These are phyloP conservation scores for Coemansia sp. DNA, from an alignment of 192 early-diverging fungal species.

Conservation along the genomic window DNA sequence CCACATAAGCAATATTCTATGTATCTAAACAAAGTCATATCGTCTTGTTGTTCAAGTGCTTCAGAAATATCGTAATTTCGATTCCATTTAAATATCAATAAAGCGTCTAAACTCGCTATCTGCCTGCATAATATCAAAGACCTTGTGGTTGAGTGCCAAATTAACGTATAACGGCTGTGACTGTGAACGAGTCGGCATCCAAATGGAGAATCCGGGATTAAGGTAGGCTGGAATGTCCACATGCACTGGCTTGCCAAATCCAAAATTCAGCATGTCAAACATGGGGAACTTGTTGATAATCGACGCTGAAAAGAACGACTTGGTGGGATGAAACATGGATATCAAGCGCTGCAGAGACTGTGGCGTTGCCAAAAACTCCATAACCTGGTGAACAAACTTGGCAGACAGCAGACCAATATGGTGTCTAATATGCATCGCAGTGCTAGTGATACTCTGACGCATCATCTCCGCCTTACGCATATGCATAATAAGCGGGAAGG, in stretches of 20 bases:
- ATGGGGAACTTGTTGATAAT: slow-evolving; percentile 22
- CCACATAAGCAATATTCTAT: slow-evolving; percentile 1
- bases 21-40: too few relatives aligned
- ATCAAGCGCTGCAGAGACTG: slow-evolving; percentile 12
- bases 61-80: too few relatives aligned
- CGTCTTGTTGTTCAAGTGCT: too few relatives aligned
- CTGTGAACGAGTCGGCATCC: slow-evolving; percentile 14
- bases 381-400: slow-evolving; percentile 8
- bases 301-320: slow-evolving; percentile 37
- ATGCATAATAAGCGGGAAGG: slow-evolving; percentile 33
- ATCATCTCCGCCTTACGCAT: slow-evolving; percentile 14
- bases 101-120: slow-evolving; percentile 31
- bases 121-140: slow-evolving; percentile 10
- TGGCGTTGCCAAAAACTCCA: slow-evolving; percentile 14
- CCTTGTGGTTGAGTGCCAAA: slow-evolving; percentile 23
- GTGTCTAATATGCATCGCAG: slow-evolving; percentile 28
- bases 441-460: slow-evolving; percentile 23
- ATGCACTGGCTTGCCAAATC: slow-evolving; percentile 22
- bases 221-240: slow-evolving; percentile 39
- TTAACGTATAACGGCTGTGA: slow-evolving; percentile 9
- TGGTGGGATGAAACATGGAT: slow-evolving; percentile 23
- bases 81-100: slow-evolving; percentile 9
- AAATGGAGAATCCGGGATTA: slow-evolving; percentile 40
- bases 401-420: slow-evolving; percentile 12
- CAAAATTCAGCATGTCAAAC: slow-evolving; percentile 31